Evolutionary conservation across 805 yeast species (phyloP).

Genomic region (Metschnikowia shivogae): DNA sequence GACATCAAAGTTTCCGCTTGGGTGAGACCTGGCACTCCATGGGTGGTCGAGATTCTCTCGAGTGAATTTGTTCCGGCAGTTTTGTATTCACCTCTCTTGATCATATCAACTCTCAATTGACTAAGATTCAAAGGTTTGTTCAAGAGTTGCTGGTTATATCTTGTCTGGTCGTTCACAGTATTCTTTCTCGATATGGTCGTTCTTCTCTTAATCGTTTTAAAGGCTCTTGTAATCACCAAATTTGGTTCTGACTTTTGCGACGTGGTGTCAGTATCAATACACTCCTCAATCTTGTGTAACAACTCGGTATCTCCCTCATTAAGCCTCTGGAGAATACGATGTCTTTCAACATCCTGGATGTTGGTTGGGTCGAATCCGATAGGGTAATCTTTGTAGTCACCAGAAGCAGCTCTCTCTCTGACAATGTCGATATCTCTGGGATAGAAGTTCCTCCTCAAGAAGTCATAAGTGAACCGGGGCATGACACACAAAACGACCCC

Average conservation of each 20-base stretch:
- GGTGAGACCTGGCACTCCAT: slow-evolving; percentile 46
- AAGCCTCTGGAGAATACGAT: slow-evolving; percentile 29
- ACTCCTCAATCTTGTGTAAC: slow-evolving; percentile 31
- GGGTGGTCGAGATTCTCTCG: slow-evolving; percentile 41
- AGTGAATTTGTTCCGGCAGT: slow-evolving; percentile 31
- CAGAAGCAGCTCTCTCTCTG: slow-evolving; percentile 54
- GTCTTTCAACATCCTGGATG: slow-evolving; percentile 39
- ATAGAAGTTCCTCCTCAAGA: slow-evolving; percentile 45
- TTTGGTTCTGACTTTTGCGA: slow-evolving; percentile 14
- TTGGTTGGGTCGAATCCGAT: slow-evolving; percentile 52
- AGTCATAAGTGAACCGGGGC: slow-evolving; percentile 57
- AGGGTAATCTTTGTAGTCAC: slow-evolving; percentile 49
- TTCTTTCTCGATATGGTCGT: slow-evolving; percentile 24
- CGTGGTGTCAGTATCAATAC: slow-evolving; percentile 15
- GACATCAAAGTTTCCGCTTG: slow-evolving; percentile 46
- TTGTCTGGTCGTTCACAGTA: slow-evolving; percentile 20
- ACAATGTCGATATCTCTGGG: slow-evolving; percentile 71
- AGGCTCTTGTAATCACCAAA: slow-evolving; percentile 19
- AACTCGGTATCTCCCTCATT: slow-evolving; percentile 33
- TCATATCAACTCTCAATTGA: slow-evolving; percentile 37
- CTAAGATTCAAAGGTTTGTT: slow-evolving; percentile 32
- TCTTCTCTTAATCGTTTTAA: slow-evolving; percentile 33
- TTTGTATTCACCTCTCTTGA: slow-evolving; percentile 33
- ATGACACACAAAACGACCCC: slow-evolving; percentile 52
- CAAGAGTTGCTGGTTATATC: slow-evolving; percentile 22